Conservation (phyloP, 371 early-diverging fungal genomes). For the Syncephalastrum monosporum region DNA sequence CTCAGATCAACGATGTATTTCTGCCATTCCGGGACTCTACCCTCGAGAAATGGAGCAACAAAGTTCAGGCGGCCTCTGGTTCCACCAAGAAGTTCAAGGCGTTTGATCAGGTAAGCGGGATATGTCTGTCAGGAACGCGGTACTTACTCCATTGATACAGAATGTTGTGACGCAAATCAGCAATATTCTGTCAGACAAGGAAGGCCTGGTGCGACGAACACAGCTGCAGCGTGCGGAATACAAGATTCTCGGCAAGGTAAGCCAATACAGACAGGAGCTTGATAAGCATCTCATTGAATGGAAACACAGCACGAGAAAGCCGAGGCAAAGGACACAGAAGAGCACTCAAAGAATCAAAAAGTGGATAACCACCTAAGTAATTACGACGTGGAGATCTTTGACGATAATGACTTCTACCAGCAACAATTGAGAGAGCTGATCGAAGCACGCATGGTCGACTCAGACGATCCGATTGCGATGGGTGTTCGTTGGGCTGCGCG, state of each 20-base stretch:
- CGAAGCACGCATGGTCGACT: constrained; percentile 87
- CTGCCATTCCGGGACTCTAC: constrained; percentile 78
- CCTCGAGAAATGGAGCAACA: constrained; percentile 92
- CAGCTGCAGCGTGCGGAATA: constrained; percentile 75
- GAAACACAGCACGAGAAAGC: too few relatives aligned
- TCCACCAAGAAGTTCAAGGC: constrained; percentile 90
- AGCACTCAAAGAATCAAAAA: constrained; percentile 20
- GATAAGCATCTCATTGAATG: background rate
- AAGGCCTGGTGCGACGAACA: constrained; percentile 83
- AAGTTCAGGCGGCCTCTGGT: constrained; percentile 78
- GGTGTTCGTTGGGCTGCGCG: constrained; percentile 84
- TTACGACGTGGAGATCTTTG: constrained; percentile 87
- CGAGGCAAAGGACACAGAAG: constrained; percentile 7
- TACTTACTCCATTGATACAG: constrained; percentile 11
- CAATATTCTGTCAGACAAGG: constrained; percentile 69
- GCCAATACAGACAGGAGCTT: constrained; percentile 2
- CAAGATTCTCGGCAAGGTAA: constrained; percentile 56
- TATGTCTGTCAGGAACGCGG: background rate
- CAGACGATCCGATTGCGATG: constrained; percentile 77
- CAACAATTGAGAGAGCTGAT: constrained; percentile 90
- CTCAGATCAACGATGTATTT: constrained; percentile 61
- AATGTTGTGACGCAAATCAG: constrained; percentile 77
- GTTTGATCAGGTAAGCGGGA: constrained; percentile 71
- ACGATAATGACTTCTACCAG: constrained; percentile 95
- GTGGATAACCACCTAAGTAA: constrained; percentile 69